Evolutionary conservation across 306 rosid genomes (phyloP).

Genomic region (Senna siamea): DNA sequence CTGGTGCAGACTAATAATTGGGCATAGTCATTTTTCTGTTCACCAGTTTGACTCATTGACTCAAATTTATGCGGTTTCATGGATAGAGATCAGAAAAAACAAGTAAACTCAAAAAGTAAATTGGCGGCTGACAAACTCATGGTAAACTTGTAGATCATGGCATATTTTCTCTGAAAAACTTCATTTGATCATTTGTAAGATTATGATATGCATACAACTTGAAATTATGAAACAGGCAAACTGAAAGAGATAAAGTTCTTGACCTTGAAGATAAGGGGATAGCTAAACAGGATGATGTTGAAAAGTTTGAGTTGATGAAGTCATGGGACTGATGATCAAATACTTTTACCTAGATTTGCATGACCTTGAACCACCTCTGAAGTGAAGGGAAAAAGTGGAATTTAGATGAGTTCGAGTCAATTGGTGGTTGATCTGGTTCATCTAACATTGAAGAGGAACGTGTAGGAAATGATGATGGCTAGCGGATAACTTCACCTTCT

Average conservation of each 20-base stretch:
- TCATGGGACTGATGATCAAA: conserved; percentile 2
- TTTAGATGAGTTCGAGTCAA: background rate
- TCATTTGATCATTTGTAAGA: background rate
- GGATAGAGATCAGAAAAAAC: background rate
- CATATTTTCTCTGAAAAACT: background rate
- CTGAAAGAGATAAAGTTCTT: background rate
- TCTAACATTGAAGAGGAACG: background rate
- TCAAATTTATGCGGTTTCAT: background rate
- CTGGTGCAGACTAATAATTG: background rate
- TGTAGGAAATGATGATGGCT: background rate
- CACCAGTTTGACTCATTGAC: background rate
- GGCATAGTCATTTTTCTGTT: background rate
- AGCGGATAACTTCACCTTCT: background rate
- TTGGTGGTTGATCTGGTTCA: conserved; percentile 1
- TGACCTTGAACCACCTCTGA: background rate
- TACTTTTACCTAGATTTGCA: background rate
- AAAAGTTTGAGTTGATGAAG: background rate
- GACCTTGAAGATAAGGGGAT: background rate
- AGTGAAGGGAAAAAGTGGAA: background rate
- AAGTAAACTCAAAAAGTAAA: background rate
- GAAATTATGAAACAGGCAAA: no score
- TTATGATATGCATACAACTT: background rate
- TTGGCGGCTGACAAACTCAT: background rate
- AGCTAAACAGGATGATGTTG: background rate
- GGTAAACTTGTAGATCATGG: background rate